Evolutionary conservation across 2,329 filamentous ascomycete species (phyloP).

Genomic region (Claviceps spartinae): DNA sequence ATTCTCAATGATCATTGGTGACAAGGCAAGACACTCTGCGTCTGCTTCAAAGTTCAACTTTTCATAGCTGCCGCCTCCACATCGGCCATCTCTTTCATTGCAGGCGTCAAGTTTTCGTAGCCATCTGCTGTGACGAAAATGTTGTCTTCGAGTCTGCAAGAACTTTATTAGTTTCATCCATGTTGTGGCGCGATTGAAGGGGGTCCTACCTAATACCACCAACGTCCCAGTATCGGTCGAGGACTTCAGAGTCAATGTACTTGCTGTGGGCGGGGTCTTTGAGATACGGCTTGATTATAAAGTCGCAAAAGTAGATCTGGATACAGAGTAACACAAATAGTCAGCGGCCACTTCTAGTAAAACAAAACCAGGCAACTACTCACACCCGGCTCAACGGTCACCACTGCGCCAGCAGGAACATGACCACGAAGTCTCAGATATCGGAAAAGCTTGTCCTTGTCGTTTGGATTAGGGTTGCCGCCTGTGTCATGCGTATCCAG

Average conservation of each 20-base stretch:
- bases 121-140: constrained; percentile 57
- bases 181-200: not conserved
- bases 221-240: constrained; percentile 72
- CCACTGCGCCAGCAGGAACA: constrained; percentile 65
- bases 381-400: constrained; percentile 90
- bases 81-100: constrained; percentile 52
- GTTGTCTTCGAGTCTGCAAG: constrained; percentile 49
- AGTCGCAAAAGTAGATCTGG: constrained; percentile 78
- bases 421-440: constrained; percentile 70
- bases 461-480: constrained; percentile 63
- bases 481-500: constrained; percentile 87
- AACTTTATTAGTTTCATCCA: not conserved
- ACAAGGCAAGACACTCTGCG: not conserved
- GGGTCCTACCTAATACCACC: constrained; percentile 51
- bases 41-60: not conserved
- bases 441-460: constrained; percentile 71
- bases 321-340: not conserved
- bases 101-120: constrained; percentile 59
- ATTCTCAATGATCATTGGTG: not conserved
- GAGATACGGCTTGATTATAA: constrained; percentile 73
- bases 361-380: constrained; percentile 17
- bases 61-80: constrained; percentile 30
- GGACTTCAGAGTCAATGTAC: constrained; percentile 60
- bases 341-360: constrained; percentile 2
- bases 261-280: constrained; percentile 56